Evolutionary conservation across 2,329 filamentous ascomycete species (phyloP), one percentile per base, ranked within the genome.

Genomic region (Aspergillus sp.): DNA sequence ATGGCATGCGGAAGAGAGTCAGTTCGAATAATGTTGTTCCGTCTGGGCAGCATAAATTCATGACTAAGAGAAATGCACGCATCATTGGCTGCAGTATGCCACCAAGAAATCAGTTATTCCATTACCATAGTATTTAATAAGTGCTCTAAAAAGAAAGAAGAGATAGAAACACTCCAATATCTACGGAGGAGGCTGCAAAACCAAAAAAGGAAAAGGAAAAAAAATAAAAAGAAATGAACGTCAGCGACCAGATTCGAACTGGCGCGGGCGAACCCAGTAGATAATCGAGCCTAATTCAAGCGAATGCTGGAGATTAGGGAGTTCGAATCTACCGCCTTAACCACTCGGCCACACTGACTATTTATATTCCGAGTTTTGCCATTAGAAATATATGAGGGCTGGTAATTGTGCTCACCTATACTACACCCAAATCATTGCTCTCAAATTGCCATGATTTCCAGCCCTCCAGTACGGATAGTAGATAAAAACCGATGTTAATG

Each of bases 211-310:
- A 12, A 19, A 19, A 49, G 21, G 3, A 21, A 4, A 15, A 39
- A 39, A 24, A 19, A 50, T 27, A 24, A 50, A 11, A 39, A 23
- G 27, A 40, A 50, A 15, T 37, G 2, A 50, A 24, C 47, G 47
- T 50, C 47, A 50, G 47, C 47, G 33, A 50, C 47, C 47, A 50
- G 47, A 50, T 50, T 50, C 47, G 47, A 50, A 50, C 46, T 49
- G 46, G 46, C 46, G 46, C 47, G 47, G 47, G 47, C 47, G 47
- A 49, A 49, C 47, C 47, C 47, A 49, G 47, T 49, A 49, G 47
- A 49, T 49, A 37, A 48, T 48, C 46, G 46, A 39, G n/a, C 11
- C 33, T 39, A n/a, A 23, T 14, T 12, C 35, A 15, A 37, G 33
- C 21, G 21, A 12, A 14, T 14, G 2, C 12, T 37, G 5, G 6